These are phyloP conservation scores for Ploettnerulaceae sp. DNA, from an alignment of 2,329 filamentous ascomycete genomes.

Conservation along the genomic window DNA sequence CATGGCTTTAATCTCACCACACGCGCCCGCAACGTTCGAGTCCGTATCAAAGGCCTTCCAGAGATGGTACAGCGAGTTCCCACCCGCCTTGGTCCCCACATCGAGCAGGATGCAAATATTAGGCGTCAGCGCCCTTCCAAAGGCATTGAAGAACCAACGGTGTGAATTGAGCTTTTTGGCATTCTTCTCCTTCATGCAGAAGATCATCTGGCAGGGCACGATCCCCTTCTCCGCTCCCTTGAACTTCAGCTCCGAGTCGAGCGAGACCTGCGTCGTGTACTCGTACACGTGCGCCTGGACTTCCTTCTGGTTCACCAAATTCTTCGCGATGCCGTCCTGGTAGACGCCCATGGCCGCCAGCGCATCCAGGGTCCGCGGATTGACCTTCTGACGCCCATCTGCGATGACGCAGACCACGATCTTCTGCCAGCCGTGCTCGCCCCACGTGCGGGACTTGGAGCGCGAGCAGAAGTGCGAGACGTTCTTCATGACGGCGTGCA, in stretches of 20 bases:
- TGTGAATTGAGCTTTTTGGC: conserved; percentile 97
- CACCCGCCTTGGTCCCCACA: conserved; percentile 86
- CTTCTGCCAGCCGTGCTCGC: conserved; percentile 96
- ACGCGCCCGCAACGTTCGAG: conserved; percentile 93
- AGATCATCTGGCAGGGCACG: conserved; percentile 95
- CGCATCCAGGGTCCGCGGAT: conserved; percentile 88
- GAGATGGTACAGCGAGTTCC: conserved; percentile 89
- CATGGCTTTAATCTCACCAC: conserved; percentile 96
- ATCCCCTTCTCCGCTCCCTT: conserved; percentile 99
- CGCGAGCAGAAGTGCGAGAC: conserved; percentile 94
- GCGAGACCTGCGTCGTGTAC: conserved; percentile 95
- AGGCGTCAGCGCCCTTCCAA: conserved; percentile 84
- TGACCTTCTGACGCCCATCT: conserved; percentile 88
- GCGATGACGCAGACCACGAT: conserved; percentile 97
- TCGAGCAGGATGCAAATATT: conserved; percentile 97
- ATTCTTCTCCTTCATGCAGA: conserved; percentile 97
- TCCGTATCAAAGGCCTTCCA: conserved; percentile 99
- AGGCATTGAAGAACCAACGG: conserved; percentile 98
- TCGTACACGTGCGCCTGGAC: conserved; percentile 98
- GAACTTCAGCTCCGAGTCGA: conserved; percentile 94
- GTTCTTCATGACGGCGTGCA: conserved; percentile 99
- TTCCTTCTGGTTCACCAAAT: conserved; percentile 91
- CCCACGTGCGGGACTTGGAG: conserved; percentile 91
- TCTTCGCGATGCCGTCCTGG: conserved; percentile 97
- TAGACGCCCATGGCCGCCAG: conserved; percentile 96